Evolutionary conservation across 1,284 basidiomycete species (phyloP).

Genomic region (Malassezia equina): DNA sequence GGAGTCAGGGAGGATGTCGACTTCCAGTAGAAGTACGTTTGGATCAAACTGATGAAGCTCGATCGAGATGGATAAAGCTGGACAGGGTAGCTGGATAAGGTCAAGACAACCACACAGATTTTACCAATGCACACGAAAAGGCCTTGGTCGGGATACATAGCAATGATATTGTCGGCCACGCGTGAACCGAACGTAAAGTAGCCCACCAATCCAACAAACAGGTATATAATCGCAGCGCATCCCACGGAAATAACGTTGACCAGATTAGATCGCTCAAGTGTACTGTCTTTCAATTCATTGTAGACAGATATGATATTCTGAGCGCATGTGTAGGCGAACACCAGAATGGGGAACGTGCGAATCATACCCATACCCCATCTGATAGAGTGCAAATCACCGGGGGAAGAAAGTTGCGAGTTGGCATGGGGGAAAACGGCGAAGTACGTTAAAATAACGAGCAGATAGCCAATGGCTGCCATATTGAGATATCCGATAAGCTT

Average conservation of each 20-base stretch:
- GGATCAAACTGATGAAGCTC: conserved; percentile 54
- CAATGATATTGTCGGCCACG: conserved; percentile 44
- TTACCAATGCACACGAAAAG: conserved; percentile 85
- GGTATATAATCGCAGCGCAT: conserved; percentile 45
- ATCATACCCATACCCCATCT: conserved; percentile 58
- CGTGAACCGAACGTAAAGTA: conserved; percentile 90
- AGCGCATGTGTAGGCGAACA: conserved; percentile 59
- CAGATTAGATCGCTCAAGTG: conserved; percentile 72
- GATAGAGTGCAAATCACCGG: conserved; percentile 27
- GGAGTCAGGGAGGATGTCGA: neutral
- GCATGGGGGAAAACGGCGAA: conserved; percentile 29
- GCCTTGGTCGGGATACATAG: conserved; percentile 72
- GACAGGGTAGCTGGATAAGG: conserved; percentile 52
- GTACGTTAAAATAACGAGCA: conserved; percentile 47
- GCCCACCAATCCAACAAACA: conserved; percentile 56
- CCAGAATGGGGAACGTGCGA: conserved; percentile 78
- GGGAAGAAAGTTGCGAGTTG: conserved; percentile 23
- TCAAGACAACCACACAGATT: conserved; percentile 79
- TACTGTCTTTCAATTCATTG: conserved; percentile 77
- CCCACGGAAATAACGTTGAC: conserved; percentile 79
- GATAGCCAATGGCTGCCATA: conserved; percentile 61
- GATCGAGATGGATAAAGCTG: conserved; percentile 67
- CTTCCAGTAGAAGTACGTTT: neutral
- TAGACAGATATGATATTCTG: conserved; percentile 59
- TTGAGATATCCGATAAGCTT: conserved; percentile 73